Base-by-base conservation (phyloP, 495 filamentous ascomycete species). In the Penicillium malachiteum region DNA sequence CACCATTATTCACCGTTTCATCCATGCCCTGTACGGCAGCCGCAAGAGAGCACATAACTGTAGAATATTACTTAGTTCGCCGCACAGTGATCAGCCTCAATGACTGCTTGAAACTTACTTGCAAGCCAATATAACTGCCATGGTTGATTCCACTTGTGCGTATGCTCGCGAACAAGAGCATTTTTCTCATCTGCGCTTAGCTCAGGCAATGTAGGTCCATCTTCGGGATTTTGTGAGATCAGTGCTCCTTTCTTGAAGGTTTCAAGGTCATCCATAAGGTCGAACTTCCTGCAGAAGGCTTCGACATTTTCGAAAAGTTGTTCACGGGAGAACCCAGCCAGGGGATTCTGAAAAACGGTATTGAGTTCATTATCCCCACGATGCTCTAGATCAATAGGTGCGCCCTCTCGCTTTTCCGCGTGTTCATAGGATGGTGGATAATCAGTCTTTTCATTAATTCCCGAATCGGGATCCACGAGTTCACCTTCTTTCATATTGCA, bases 1-100 rank as follows among this genome's bases (percentile, higher is more conserved):
- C 89, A 42, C 87, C 89, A 57, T 91, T 92, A 61, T 89, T 87
- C 55, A 89, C 88, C 0, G 88, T 90, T 65, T 93, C 87, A 58
- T 90, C 85, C 86, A 84, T 83, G 6, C 81, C 82, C 62, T 87
- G 84, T 5, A 82, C 79, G 34, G 78, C 81, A 7, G 83, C 82
- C 11, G 72, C 77, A 1, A 80, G 55, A 1, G 76, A 77, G 53
- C 74, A 79, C 70, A 79, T 67, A 31, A 66, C 71, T 68, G 16
- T 1, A 8, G 30, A 7, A 21, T 12, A n/a, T n/a, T n/a, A 14
- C 1, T 26, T 5, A 52, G 33, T 41, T 7, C 13, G 16, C 18
- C 32, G 58, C 42, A 58, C 48, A 11, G 39, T 39, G 37, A 35
- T 26, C 21, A 26, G 4, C 4, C 21, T 26, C 4, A 3, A 26